These are phyloP conservation scores for Calophaca sinica DNA, from an alignment of 306 rosid genomes.

Conservation along the genomic window DNA sequence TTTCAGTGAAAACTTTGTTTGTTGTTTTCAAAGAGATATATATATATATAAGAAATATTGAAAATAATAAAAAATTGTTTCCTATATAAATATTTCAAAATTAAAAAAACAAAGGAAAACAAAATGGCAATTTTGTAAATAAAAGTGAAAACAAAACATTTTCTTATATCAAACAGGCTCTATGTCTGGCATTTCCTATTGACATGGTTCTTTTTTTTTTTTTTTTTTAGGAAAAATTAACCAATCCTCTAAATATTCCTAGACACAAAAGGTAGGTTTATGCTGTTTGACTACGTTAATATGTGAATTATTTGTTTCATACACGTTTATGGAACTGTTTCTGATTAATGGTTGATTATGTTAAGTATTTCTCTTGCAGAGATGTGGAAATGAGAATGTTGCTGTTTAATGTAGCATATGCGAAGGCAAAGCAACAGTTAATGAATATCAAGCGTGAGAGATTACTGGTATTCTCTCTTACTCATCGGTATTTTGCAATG, in stretches of 20 bases:
- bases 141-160: not conserved
- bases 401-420: slow-evolving; percentile 60
- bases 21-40: not conserved
- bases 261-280: slow-evolving; percentile 69
- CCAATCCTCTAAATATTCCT: slow-evolving; percentile 42
- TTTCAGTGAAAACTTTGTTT: not conserved
- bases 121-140: not conserved
- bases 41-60: not conserved
- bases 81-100: slow-evolving; percentile 10
- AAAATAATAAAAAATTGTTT: not conserved
- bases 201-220: slow-evolving; percentile 48
- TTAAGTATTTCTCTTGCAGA: slow-evolving; percentile 58
- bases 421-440: slow-evolving; percentile 76
- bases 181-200: slow-evolving; percentile 36
- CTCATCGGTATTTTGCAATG: slow-evolving; percentile 38
- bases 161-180: slow-evolving; percentile 1
- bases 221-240: slow-evolving; percentile 53
- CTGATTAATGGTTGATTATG: slow-evolving; percentile 42
- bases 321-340: slow-evolving; percentile 41
- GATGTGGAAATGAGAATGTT: slow-evolving; percentile 64
- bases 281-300: slow-evolving; percentile 30
- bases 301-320: slow-evolving; percentile 31
- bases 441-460: slow-evolving; percentile 63
- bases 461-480: slow-evolving; percentile 64
- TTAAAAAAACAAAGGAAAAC: not conserved